Evolutionary conservation across 176 grass and related monocot species (phyloP).

Genomic region (Pontederia crassipes): DNA sequence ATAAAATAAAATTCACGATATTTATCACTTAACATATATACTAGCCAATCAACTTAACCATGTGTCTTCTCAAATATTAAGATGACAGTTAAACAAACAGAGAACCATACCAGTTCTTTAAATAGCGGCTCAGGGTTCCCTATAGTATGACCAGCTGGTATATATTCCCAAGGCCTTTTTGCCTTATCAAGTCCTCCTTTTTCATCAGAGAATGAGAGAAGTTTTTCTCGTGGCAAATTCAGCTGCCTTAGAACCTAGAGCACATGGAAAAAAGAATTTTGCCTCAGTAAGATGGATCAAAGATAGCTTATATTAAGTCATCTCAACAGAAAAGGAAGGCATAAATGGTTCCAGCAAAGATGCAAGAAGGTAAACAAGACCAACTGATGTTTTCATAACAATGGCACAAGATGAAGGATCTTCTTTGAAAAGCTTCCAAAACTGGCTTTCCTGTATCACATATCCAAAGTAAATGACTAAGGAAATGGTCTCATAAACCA

Average conservation of each 20-base stretch:
- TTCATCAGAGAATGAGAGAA: conserved; percentile 64
- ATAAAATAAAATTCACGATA: conserved; percentile 9
- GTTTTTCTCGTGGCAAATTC: conserved; percentile 49
- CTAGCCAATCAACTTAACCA: background rate
- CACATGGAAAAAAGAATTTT: conserved; percentile 5
- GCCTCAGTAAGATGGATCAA: background rate
- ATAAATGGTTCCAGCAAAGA: conserved; percentile 90
- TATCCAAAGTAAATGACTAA: background rate
- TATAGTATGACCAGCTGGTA: conserved; percentile 73
- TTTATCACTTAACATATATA: background rate
- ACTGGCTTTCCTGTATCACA: conserved; percentile 42
- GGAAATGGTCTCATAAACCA: too few species aligned
- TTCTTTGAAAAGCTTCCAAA: conserved; percentile 83
- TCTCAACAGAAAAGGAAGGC: conserved; percentile 63
- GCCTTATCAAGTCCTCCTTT: conserved; percentile 56
- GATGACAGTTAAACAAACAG: conserved; percentile 2
- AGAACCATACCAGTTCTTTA: conserved; percentile 56
- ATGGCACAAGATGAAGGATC: conserved; percentile 56
- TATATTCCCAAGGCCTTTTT: conserved; percentile 70
- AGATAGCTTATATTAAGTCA: conserved; percentile 13
- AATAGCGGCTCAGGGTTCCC: conserved; percentile 74
- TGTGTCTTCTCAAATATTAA: background rate
- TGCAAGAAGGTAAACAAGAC: conserved; percentile 86
- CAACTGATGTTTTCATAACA: conserved; percentile 90
- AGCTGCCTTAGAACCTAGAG: conserved; percentile 58